Evolutionary conservation across 202 grass and related monocot species (phyloP).

Genomic region (Zizania palustris): DNA sequence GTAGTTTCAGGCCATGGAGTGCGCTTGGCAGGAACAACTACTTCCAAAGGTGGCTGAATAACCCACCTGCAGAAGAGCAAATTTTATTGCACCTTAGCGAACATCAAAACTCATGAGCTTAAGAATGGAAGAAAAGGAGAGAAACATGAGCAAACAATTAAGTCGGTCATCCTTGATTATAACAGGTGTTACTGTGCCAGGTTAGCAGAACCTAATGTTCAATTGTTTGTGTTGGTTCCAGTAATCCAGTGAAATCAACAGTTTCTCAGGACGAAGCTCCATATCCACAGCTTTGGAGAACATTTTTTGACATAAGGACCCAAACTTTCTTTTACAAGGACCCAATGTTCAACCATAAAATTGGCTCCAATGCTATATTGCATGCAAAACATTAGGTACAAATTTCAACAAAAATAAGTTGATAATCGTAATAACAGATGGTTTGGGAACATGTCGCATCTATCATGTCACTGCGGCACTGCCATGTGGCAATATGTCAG

Average conservation of each 20-base stretch:
- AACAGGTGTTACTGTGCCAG: not conserved
- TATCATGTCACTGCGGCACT: not conserved
- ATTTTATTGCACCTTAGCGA: not conserved
- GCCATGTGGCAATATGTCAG: conserved; percentile 16
- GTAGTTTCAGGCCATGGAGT: conserved; percentile 76
- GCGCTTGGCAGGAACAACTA: conserved; percentile 69
- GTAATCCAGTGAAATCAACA: conserved; percentile 11
- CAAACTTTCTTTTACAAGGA: not conserved
- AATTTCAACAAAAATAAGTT: not conserved
- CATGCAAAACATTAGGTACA: not conserved
- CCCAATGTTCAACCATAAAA: not conserved
- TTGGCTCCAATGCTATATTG: not conserved
- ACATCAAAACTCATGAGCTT: not conserved
- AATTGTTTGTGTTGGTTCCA: conserved; percentile 1
- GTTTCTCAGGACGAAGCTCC: not conserved
- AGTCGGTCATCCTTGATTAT: not conserved
- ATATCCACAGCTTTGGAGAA: not conserved
- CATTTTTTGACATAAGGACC: not conserved
- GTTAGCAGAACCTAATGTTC: not conserved
- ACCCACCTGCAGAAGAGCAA: conserved; percentile 65
- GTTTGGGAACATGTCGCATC: not conserved
- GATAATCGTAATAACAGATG: not conserved
- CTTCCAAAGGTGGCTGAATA: conserved; percentile 83
- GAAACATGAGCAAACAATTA: conserved; percentile 4
- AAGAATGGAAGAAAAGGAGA: not conserved